Conservation (phyloP, 768 basidiomycete genomes). For the Serendipita sp. region DNA sequence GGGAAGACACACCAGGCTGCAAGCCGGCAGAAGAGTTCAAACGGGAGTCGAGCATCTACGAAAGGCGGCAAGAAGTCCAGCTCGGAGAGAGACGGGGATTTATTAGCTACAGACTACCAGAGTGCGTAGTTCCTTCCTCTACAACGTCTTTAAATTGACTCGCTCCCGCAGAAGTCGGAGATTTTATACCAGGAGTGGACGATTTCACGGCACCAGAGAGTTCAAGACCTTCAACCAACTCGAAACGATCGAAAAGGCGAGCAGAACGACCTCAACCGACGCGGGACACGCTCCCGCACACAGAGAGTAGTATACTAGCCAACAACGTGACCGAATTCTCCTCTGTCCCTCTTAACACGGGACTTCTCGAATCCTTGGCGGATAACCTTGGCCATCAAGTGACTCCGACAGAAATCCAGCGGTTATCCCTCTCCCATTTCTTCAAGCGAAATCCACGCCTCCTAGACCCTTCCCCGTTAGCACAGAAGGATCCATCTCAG, state of each 20-base stretch:
- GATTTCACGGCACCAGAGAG: neutral
- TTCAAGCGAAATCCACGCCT: constrained; percentile 2
- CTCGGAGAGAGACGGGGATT: too few species aligned
- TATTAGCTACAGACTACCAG: neutral
- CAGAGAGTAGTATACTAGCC: neutral
- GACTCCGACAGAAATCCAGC: constrained; percentile 1
- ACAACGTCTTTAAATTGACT: neutral
- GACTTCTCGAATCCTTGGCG: neutral
- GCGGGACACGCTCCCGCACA: neutral
- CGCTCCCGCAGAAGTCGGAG: neutral
- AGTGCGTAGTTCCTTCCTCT: neutral
- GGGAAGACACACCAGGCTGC: too few species aligned
- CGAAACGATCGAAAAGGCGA: neutral
- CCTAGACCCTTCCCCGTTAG: neutral
- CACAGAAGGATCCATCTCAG: neutral
- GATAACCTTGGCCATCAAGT: neutral
- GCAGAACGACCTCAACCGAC: neutral
- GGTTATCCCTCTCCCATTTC: constrained; percentile 1
- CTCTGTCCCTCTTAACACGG: constrained; percentile 5
- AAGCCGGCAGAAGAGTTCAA: neutral
- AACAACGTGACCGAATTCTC: neutral
- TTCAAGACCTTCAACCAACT: neutral
- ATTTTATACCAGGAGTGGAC: neutral
- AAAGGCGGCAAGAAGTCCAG: too few species aligned
- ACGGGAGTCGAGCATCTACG: neutral